A percentile compares a stretch with the other conserved stretches of the same genome.
phyloP scores from a whole-genome alignment of 2,329 filamentous ascomycete genomes.

The Corinectria fuckeliana region DNA sequence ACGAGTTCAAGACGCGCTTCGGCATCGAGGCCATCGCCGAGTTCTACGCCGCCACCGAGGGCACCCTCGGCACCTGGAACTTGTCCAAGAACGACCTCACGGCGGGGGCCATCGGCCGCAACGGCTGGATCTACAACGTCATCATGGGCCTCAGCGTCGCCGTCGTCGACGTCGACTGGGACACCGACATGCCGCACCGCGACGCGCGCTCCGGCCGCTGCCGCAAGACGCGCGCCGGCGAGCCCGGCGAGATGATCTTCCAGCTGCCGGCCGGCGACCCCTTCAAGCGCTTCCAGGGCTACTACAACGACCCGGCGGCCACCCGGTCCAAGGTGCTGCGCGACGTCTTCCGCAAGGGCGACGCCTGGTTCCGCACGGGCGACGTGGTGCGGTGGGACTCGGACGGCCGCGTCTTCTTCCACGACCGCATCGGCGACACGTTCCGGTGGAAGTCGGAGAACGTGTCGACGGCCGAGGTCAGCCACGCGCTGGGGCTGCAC shows the following conservation, averaged over 20 bases:
- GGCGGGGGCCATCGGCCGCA: constrained; percentile 79
- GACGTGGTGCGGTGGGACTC: constrained; percentile 76
- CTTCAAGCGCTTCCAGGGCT: constrained; percentile 75
- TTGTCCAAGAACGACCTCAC: constrained; percentile 73
- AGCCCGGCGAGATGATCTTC: constrained; percentile 79
- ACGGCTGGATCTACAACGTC: constrained; percentile 65
- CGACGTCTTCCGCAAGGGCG: constrained; percentile 75
- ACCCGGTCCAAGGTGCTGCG: constrained; percentile 77
- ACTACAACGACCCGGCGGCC: constrained; percentile 76
- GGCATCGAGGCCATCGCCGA: constrained; percentile 75
- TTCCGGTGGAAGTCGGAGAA: constrained; percentile 87
- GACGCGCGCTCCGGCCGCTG: constrained; percentile 75
- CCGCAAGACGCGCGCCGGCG: constrained; percentile 60
- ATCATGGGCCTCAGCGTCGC: constrained; percentile 58
- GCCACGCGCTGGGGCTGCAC: constrained; percentile 74
- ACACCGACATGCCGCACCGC: constrained; percentile 71
- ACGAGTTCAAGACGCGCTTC: constrained; percentile 81
- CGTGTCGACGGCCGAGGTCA: constrained; percentile 81
- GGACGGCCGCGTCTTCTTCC: constrained; percentile 79
- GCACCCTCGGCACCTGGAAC: constrained; percentile 74
- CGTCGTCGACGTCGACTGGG: constrained; percentile 74
- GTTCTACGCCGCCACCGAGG: constrained; percentile 83
- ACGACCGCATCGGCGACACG: constrained; percentile 80
- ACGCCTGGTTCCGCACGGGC: constrained; percentile 85
- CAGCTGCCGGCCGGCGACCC: constrained; percentile 71